A percentile compares a stretch with the other conserved stretches of the same genome.
These are phyloP conservation scores for Leptographium wingfieldii DNA, from an alignment of 2,329 filamentous ascomycete genomes.

Conservation along the genomic window DNA sequence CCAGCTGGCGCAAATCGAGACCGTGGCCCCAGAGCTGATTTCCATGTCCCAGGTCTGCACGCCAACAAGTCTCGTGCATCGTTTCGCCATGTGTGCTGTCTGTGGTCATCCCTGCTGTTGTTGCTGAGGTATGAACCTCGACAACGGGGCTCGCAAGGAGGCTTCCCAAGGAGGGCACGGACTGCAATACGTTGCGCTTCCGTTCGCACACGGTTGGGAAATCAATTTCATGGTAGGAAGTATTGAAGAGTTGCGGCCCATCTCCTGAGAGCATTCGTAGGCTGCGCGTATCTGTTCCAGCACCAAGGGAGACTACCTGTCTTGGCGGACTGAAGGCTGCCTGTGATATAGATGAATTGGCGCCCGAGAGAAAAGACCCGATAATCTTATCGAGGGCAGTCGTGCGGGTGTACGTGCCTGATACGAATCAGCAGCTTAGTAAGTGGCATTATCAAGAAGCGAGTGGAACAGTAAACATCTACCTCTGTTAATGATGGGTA, in stretches of 20 bases:
- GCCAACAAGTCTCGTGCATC: constrained; percentile 29
- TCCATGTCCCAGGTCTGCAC: constrained; percentile 23
- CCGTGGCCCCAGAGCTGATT: constrained; percentile 45
- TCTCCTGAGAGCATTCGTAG: constrained; percentile 53
- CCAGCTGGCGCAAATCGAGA: constrained; percentile 55
- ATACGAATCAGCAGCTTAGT: constrained; percentile 16
- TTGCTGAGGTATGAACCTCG: neutral
- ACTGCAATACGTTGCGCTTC: constrained; percentile 46
- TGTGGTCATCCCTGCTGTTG: neutral
- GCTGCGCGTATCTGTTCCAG: constrained; percentile 83
- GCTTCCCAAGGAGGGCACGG: constrained; percentile 27
- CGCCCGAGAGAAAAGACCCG: constrained; percentile 48
- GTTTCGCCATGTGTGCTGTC: neutral
- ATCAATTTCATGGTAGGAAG: constrained; percentile 87
- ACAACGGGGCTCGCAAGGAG: constrained; percentile 24
- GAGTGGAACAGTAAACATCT: constrained; percentile 11
- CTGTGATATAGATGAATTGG: neutral
- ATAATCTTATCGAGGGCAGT: constrained; percentile 71
- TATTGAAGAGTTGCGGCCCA: constrained; percentile 20
- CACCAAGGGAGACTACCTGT: constrained; percentile 86
- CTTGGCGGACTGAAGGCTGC: constrained; percentile 23
- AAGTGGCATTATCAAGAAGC: too few species aligned
- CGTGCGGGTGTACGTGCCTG: constrained; percentile 88
- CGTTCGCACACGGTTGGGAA: constrained; percentile 61
- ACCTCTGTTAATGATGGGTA: constrained; percentile 94